Evolutionary conservation across 495 filamentous ascomycete genomes (phyloP).

Genomic region (Hypoxylon trugodes): DNA sequence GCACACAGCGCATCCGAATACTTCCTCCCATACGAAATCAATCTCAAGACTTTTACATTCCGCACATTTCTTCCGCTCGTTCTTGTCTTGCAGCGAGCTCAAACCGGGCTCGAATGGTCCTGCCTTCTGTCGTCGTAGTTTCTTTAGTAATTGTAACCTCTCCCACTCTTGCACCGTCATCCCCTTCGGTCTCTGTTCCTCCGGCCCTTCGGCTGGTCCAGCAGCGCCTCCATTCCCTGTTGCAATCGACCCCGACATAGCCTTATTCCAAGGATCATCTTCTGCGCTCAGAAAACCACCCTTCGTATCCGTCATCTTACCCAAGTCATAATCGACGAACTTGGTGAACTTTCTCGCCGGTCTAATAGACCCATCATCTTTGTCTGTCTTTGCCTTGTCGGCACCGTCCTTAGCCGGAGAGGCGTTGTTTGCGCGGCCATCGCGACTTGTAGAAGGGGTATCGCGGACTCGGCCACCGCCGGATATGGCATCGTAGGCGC

Average conservation of each 20-base stretch:
- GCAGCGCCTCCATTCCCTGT: conserved; percentile 40
- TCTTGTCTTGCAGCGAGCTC: conserved; percentile 69
- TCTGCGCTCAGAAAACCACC: conserved; percentile 88
- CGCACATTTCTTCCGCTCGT: conserved; percentile 74
- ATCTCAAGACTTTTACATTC: conserved; percentile 88
- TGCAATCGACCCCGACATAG: conserved; percentile 62
- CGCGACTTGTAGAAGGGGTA: conserved; percentile 70
- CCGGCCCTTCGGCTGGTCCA: conserved; percentile 46
- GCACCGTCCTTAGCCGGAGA: conserved; percentile 39
- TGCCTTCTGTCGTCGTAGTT: conserved; percentile 73
- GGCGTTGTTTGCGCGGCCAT: conserved; percentile 61
- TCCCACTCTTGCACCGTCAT: conserved; percentile 98
- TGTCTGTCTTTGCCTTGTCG: conserved; percentile 45
- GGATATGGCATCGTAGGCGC: conserved; percentile 69
- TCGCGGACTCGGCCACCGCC: conserved; percentile 49
- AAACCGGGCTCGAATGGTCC: conserved; percentile 90
- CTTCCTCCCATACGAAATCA: conserved; percentile 92
- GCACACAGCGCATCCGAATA: conserved; percentile 44
- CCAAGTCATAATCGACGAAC: conserved; percentile 97
- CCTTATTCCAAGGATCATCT: conserved; percentile 90
- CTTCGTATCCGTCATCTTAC: conserved; percentile 96
- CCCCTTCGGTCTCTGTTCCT: conserved; percentile 70
- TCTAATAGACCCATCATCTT: conserved; percentile 66
- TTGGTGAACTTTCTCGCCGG: conserved; percentile 84
- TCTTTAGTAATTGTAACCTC: conserved; percentile 72